Evolutionary conservation across 1,284 basidiomycete species (phyloP).

Genomic region (Apiotrichum gamsii): DNA sequence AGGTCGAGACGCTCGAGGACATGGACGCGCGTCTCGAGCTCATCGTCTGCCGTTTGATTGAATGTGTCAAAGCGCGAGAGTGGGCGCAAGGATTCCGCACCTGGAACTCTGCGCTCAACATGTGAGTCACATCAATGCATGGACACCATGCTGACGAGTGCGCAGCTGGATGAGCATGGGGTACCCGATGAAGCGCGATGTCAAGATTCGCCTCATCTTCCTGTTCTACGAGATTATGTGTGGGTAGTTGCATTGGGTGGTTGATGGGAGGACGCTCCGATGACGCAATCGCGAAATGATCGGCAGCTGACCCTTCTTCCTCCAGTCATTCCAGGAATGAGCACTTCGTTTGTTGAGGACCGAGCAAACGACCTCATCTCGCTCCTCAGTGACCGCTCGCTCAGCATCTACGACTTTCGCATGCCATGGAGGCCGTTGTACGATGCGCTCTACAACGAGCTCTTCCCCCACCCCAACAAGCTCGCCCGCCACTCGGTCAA

Average conservation of each 20-base stretch:
- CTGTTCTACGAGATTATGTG: constrained; percentile 64
- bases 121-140: constrained; percentile 51
- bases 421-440: constrained; percentile 84
- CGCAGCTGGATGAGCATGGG: constrained; percentile 71
- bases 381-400: constrained; percentile 61
- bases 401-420: constrained; percentile 72
- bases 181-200: constrained; percentile 75
- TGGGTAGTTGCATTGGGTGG: constrained; percentile 18
- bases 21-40: constrained; percentile 76
- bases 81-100: constrained; percentile 68
- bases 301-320: constrained; percentile 4
- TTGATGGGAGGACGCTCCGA: background rate
- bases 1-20: constrained; percentile 67
- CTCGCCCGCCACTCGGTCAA: constrained; percentile 66
- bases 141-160: constrained; percentile 23
- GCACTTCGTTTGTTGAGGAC: constrained; percentile 50
- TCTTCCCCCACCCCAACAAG: constrained; percentile 75
- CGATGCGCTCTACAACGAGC: constrained; percentile 68
- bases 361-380: constrained; percentile 50
- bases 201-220: constrained; percentile 67
- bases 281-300: background rate
- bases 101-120: constrained; percentile 69
- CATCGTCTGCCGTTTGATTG: constrained; percentile 59
- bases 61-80: constrained; percentile 73
- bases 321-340: constrained; percentile 53